phyloP scores from a whole-genome alignment of 805 yeast genomes.

The Kuraishia ogatae region DNA sequence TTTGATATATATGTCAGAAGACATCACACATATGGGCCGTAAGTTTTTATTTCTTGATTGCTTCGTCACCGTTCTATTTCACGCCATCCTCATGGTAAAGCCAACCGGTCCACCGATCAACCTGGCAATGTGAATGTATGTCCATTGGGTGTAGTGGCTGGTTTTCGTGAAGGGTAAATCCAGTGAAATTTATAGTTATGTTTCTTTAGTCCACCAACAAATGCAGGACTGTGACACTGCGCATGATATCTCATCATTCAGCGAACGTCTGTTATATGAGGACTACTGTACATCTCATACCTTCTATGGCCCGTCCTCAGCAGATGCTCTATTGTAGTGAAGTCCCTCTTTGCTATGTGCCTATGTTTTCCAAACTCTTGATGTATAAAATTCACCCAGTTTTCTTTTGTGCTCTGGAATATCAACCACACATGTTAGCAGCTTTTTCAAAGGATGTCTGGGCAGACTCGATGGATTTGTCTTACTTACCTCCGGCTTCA shows the following conservation, averaged over 20 bases:
- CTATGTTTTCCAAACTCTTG: slow-evolving; percentile 55
- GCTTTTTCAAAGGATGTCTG: background rate
- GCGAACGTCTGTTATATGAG: slow-evolving; percentile 63
- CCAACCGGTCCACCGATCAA: too few species aligned
- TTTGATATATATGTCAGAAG: background rate
- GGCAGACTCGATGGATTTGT: background rate
- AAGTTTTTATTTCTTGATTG: too few species aligned
- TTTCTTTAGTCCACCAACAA: too few species aligned
- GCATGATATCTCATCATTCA: slow-evolving; percentile 6
- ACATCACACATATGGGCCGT: background rate
- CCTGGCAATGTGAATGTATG: too few species aligned
- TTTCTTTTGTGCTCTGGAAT: slow-evolving; percentile 17
- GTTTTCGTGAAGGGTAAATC: too few species aligned
- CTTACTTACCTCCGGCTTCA: slow-evolving; percentile 33
- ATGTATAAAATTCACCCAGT: slow-evolving; percentile 25
- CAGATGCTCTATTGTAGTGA: slow-evolving; percentile 78
- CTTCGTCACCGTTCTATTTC: too few species aligned
- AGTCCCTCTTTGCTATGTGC: slow-evolving; percentile 63
- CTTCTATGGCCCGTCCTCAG: slow-evolving; percentile 67
- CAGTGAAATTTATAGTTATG: too few species aligned
- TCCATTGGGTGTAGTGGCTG: too few species aligned
- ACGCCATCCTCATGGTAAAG: too few species aligned
- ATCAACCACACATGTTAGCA: background rate
- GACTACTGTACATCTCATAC: slow-evolving; percentile 62
- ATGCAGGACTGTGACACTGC: too few species aligned